Evolutionary conservation across 108 stramenopile genomes (phyloP), one percentile per base, ranked within the genome.

Genomic region (Conticribra weissflogii): DNA sequence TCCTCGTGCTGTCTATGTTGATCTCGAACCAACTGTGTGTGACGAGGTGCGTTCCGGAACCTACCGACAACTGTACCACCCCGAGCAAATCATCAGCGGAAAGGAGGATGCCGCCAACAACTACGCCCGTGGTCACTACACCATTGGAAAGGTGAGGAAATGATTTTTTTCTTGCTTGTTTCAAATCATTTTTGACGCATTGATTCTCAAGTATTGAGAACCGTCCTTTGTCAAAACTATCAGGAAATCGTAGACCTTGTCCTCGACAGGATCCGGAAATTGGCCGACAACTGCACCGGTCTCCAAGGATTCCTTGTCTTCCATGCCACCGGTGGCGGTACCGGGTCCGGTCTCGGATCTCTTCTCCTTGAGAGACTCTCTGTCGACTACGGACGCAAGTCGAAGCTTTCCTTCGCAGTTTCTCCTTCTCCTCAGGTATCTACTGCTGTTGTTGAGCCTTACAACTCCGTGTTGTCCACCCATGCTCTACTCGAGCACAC

Each of bases 51-150:
- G 97, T 65, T 66, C 83, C 59, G 94, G 95, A 57, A 82, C 85
- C 36, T 97, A 96, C 92, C 72, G 86, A 66, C 80, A 89, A 81
- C 89, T 99, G 22, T 99, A 98, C 95, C 98, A 99, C 80, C 98
- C 98, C 18, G 98, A 99, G 68, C 97, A 97, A 83, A 97, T 99
- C 84, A 98, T 99, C 82, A 92, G 86, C 78, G 98, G 98, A 82
- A 99, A 99, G 92, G 97, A 97, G 82, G 98, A 98, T 75, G 98
- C 98, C 30, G 98, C 97, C 73, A 98, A 98, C 87, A 98, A 98
- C 96, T 98, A 97, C 84, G 98, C 98, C 76, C 96, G 96, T 83
- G 98, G 98, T 65, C 98, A 98, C 89, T 98, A 98, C 97, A 98
- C 98, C 83, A 97, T 94, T 76, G 97, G 98, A 76, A 98, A 91